Evolutionary conservation across 352 stramenopile species (phyloP).

Genomic region (Lagenidium giganteum): DNA sequence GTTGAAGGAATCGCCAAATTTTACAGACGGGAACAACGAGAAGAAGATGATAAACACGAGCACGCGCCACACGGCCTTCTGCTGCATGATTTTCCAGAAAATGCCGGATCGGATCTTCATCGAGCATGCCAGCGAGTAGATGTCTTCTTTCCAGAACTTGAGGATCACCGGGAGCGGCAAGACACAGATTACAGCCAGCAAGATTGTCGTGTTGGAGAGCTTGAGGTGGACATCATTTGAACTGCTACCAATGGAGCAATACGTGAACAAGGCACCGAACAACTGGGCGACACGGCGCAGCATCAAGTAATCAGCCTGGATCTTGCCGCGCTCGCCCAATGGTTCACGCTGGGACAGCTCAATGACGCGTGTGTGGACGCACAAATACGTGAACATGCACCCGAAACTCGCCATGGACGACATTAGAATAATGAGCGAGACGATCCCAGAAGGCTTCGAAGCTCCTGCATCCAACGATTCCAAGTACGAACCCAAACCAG

Average conservation of each 20-base stretch:
- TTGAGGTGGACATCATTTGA: not conserved
- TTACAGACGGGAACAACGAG: slow-evolving; percentile 46
- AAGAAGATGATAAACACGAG: slow-evolving; percentile 63
- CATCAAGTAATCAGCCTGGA: slow-evolving; percentile 7
- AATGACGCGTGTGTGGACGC: slow-evolving; percentile 1
- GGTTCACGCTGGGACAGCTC: slow-evolving; percentile 7
- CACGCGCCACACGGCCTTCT: slow-evolving; percentile 68
- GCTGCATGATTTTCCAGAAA: slow-evolving; percentile 21
- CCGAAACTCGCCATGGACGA: not conserved
- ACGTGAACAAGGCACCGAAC: slow-evolving; percentile 2
- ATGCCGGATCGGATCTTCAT: not conserved
- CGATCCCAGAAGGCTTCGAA: not conserved
- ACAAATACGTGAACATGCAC: slow-evolving; percentile 5
- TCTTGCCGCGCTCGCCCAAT: slow-evolving; percentile 1
- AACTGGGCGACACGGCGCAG: not conserved
- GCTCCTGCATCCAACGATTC: not conserved
- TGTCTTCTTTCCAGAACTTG: slow-evolving; percentile 2
- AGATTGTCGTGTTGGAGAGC: not conserved
- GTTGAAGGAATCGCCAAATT: slow-evolving; percentile 38
- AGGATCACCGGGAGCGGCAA: slow-evolving; percentile 4
- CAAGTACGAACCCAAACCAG: not conserved
- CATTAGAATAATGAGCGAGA: not conserved
- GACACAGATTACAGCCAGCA: not conserved
- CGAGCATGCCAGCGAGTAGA: slow-evolving; percentile 2
- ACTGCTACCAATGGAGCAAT: not conserved